Percentiles rank a stretch among this genome's conserved stretches.
phyloP scores from a whole-genome alignment of 371 early-diverging fungal species.

The Mucor saturninus region DNA sequence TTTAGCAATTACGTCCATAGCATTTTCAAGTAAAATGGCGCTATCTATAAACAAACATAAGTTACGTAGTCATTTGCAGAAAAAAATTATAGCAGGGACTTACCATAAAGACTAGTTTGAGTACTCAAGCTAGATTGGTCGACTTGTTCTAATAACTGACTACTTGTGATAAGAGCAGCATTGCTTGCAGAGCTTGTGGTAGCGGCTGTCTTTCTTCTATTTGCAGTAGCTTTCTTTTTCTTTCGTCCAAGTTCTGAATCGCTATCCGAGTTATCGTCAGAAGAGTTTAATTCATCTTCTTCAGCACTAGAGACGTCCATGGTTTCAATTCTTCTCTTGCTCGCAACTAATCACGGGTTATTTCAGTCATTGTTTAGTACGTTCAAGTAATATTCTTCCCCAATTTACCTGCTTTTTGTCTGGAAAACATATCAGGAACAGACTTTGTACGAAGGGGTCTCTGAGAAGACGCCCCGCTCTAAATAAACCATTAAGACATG shows the following conservation, averaged over 20 bases:
- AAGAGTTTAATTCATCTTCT: slow-evolving; percentile 34
- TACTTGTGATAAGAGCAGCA: slow-evolving; percentile 24
- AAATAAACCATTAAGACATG: background rate
- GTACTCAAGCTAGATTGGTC: slow-evolving; percentile 11
- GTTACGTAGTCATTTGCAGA: background rate
- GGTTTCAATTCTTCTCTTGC: slow-evolving; percentile 11
- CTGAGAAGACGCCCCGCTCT: slow-evolving; percentile 11
- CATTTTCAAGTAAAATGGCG: slow-evolving; percentile 1
- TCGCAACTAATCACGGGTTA: slow-evolving; percentile 8
- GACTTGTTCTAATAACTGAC: slow-evolving; percentile 43
- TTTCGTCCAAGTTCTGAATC: slow-evolving; percentile 8
- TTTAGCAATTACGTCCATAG: slow-evolving; percentile 33
- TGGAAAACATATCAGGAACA: slow-evolving; percentile 34
- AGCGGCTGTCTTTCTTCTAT: slow-evolving; percentile 4
- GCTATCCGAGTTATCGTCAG: slow-evolving; percentile 25
- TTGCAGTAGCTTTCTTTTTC: slow-evolving; percentile 10
- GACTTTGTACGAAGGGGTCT: slow-evolving; percentile 29
- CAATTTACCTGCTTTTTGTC: slow-evolving; percentile 26
- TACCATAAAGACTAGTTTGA: slow-evolving; percentile 41
- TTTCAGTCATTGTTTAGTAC: too few species aligned
- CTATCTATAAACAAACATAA: background rate
- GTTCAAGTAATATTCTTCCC: too few species aligned
- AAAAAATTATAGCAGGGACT: background rate
- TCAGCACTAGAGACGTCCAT: slow-evolving; percentile 23
- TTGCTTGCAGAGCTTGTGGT: background rate